Evolutionary conservation across 2,329 filamentous ascomycete species (phyloP), one percentile per base, ranked within the genome.

Genomic region (Xylariaceae sp.): DNA sequence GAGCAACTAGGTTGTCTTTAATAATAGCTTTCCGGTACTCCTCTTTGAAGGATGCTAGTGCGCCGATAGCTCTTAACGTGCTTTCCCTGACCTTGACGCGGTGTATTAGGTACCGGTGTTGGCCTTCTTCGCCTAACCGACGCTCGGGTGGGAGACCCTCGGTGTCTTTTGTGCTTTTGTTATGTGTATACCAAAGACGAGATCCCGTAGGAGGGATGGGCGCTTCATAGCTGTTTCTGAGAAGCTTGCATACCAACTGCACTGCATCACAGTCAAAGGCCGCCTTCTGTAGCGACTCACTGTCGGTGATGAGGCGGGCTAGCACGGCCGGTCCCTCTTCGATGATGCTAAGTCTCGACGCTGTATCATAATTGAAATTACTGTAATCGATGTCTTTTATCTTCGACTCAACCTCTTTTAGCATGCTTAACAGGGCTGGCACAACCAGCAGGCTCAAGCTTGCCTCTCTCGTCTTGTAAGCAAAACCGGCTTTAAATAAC

Each of bases 21-120:
- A 95, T 89, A 45, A 98, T 83, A 0, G 83, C 81, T 69, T 96
- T 96, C 43, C 93, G 83, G 68, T 93, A 91, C 20, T 89, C 85
- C 64, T 98, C 92, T 66, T 92, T 91, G 65, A 89, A 88, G 2
- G 90, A 85, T 1, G 90, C 86, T 48, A 98, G 78, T 2, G 91
- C 89, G n/a, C 90, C 90, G 53, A 98, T 77, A 1, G 91, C 92
- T 67, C 88, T 87, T 18, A 98, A 75, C 1, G 87, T 84, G 48
- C 84, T 88, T 72, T 93, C 89, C 51, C 95, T 85, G 62, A 92
- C 83, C 64, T 82, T 88, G 72, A 93, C 87, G 20, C 87, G 85
- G 71, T 96, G 91, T 62, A 73, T 85, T 67, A 80, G 82, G 65
- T 74, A 71, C 1, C 84, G 80, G 21, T 86, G 79, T 54, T 87